phyloP scores from a whole-genome alignment of 2,329 filamentous ascomycete species.

The Hymenoscyphus occultus region DNA sequence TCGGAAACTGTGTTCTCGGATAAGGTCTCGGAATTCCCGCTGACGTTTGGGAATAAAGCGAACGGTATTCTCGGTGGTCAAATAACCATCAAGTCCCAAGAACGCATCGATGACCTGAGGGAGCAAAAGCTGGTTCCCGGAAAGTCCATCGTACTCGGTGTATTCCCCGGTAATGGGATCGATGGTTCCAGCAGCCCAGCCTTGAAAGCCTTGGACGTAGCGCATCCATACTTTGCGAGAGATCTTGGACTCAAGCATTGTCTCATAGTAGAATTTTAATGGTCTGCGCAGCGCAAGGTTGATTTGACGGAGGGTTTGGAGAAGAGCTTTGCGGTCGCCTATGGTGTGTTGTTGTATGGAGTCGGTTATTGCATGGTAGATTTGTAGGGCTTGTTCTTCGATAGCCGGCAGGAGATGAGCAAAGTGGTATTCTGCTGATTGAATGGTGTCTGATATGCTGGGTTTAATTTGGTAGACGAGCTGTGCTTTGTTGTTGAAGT shows the following conservation, averaged over 20 bases:
- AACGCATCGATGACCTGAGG: conserved; percentile 40
- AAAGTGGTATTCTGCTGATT: conserved; percentile 36
- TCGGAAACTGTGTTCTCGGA: not conserved
- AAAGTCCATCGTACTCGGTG: conserved; percentile 38
- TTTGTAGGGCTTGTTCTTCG: conserved; percentile 22
- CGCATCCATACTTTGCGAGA: conserved; percentile 36
- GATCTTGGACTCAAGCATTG: conserved; percentile 32
- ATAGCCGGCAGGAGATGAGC: conserved; percentile 34
- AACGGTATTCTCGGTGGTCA: conserved; percentile 24
- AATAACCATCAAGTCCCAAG: conserved; percentile 36
- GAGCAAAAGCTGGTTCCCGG: conserved; percentile 38
- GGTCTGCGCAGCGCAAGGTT: conserved; percentile 25
- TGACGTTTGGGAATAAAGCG: not conserved
- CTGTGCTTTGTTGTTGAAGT: conserved; percentile 34
- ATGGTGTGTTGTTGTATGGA: not conserved
- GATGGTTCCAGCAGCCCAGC: conserved; percentile 37
- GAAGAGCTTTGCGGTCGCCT: not conserved
- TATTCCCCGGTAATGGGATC: conserved; percentile 27
- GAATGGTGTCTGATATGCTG: conserved; percentile 32
- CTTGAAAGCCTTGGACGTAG: conserved; percentile 38
- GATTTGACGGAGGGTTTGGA: not conserved
- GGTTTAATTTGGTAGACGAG: conserved; percentile 36
- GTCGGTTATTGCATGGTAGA: not conserved
- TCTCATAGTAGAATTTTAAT: conserved; percentile 33
- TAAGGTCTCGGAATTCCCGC: not conserved